A percentile compares a stretch with the other conserved stretches of the same genome.
Evolutionary conservation across 2,329 filamentous ascomycete species (phyloP).

Genomic region (Thielaviopsis populi): DNA sequence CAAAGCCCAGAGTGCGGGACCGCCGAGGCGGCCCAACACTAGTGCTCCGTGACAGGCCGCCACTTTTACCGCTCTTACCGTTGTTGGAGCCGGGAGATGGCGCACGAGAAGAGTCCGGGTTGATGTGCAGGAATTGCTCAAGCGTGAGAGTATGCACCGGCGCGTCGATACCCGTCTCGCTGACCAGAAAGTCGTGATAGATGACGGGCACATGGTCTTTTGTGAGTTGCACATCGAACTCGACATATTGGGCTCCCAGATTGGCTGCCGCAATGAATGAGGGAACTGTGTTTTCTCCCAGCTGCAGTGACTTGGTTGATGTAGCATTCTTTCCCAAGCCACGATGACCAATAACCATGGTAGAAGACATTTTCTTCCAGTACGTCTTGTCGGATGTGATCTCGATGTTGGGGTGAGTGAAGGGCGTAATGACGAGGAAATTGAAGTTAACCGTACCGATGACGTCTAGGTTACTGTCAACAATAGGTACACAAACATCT

Average conservation of each 20-base stretch:
- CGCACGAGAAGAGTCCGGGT: slow-evolving; percentile 31
- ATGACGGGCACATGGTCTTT: slow-evolving; percentile 97
- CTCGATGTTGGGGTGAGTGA: slow-evolving; percentile 84
- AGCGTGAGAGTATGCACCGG: slow-evolving; percentile 89
- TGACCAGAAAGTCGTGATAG: slow-evolving; percentile 96
- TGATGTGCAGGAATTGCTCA: slow-evolving; percentile 89
- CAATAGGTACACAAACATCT: slow-evolving; percentile 80
- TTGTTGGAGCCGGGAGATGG: slow-evolving; percentile 3
- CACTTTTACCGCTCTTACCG: background rate
- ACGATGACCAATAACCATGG: slow-evolving; percentile 62
- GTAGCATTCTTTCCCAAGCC: slow-evolving; percentile 82
- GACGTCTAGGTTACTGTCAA: slow-evolving; percentile 71
- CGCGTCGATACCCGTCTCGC: slow-evolving; percentile 91
- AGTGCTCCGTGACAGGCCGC: slow-evolving; percentile 23
- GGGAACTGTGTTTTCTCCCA: slow-evolving; percentile 89
- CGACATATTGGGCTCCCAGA: slow-evolving; percentile 61
- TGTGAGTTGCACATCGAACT: slow-evolving; percentile 89
- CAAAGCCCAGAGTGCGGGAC: slow-evolving; percentile 41
- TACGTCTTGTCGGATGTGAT: slow-evolving; percentile 85
- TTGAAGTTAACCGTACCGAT: slow-evolving; percentile 96
- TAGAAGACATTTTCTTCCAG: slow-evolving; percentile 82
- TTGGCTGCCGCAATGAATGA: slow-evolving; percentile 96
- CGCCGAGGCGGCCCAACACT: slow-evolving; percentile 30
- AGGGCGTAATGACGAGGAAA: slow-evolving; percentile 87
- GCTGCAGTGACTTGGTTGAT: slow-evolving; percentile 71